Evolutionary conservation across 176 grass and related monocot species (phyloP).

Genomic region (Dendrocalamus sinicus): DNA sequence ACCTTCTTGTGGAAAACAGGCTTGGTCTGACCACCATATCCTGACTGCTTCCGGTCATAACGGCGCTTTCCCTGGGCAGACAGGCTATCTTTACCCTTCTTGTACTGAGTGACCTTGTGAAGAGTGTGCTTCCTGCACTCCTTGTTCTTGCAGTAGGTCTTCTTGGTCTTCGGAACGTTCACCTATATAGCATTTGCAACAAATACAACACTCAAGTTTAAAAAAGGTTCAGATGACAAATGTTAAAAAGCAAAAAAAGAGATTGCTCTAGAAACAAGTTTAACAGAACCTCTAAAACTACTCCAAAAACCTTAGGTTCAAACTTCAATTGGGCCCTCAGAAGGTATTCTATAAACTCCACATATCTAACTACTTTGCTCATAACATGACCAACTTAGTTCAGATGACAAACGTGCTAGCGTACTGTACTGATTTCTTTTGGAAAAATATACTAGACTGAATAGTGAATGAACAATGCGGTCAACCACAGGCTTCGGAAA

Average conservation of each 20-base stretch:
- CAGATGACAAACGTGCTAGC: background rate
- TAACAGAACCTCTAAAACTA: background rate
- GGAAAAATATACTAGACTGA: background rate
- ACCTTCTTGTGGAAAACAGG: constrained; percentile 99
- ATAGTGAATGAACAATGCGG: background rate
- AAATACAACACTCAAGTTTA: background rate
- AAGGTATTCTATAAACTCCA: background rate
- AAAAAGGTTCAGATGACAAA: background rate
- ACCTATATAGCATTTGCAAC: constrained; percentile 50
- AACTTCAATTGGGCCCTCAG: background rate
- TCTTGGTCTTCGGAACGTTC: constrained; percentile 96
- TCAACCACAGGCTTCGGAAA: background rate
- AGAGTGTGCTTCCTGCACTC: constrained; percentile 94
- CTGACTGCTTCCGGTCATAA: constrained; percentile 93
- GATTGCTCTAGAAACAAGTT: background rate
- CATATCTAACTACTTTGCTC: background rate
- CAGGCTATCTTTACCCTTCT: constrained; percentile 93
- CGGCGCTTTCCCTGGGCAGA: constrained; percentile 93
- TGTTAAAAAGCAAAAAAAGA: background rate
- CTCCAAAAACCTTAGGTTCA: background rate
- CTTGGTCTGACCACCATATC: constrained; percentile 97
- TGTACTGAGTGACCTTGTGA: constrained; percentile 95
- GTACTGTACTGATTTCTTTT: background rate
- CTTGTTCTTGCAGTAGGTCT: constrained; percentile 98
- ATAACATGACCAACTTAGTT: background rate